Evolutionary conservation across 140 eudicot genomes (phyloP), one percentile per base, ranked within the genome.

Genomic region (Oenanthe javanica): DNA sequence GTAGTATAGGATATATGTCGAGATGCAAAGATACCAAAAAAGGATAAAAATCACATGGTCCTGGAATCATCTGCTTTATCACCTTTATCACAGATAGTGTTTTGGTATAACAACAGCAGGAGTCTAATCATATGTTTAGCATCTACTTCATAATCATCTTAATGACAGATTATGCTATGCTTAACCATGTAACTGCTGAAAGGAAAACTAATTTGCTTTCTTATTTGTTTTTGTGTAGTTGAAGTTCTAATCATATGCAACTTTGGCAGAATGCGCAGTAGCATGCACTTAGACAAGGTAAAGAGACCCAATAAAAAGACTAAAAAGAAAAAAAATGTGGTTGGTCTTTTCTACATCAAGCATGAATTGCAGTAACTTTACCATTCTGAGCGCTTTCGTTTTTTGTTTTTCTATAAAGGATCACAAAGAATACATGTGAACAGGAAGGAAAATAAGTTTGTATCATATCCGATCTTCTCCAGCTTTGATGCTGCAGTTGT

Each of bases 391-490:
- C n/a, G 49, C 76, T 12, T 14, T 25, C 31, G 1, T 25, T 64
- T 25, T 7, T 67, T 31, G 48, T 38, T 54, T 72, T 0, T 36
- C 50, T 31, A 40, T 9, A 54, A 31, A 8, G 0, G 19, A 36
- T 31, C 1, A 46, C 1, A 45, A 9, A 74, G 40, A 27, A 43
- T 14, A 40, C 48, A 31, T 13, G 15, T 75, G 72, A 55, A 49
- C 48, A 12, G 31, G 46, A 67, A 15, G 15, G 48, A 42, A 67
- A 36, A 23, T 70, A 80, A 71, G 55, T 13, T 59, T 84, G 75
- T 90, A 93, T 96, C 97, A 77, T 89, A 85, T 79, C 98, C 98
- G 84, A 88, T 88, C 86, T 93, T 93, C 91, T 93, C 98, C 87
- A 93, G 81, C 84, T 84, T 93, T 40, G 98, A 86, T 72, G 93